Conservation (phyloP, 306 rosid species). For the Lupinus albus region DNA sequence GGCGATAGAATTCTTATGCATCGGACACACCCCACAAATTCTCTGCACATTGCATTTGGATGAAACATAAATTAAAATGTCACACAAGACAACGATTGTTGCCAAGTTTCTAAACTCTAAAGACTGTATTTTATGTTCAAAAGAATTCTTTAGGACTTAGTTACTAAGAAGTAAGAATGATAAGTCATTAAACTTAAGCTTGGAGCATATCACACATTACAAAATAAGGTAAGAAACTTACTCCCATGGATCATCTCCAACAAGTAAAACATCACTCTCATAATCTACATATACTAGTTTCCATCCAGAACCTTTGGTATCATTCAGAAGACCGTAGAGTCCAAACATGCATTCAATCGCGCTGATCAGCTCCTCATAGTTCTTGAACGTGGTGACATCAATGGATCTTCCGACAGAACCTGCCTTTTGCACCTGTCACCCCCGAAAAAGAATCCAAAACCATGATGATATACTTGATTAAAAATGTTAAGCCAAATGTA, state of each 20-base stretch:
- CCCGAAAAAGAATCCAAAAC: conserved; percentile 2
- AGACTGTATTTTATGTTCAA: not conserved
- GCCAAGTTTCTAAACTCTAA: not conserved
- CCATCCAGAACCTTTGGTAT: conserved; percentile 88
- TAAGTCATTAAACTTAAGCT: not conserved
- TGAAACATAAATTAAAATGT: conserved; percentile 7
- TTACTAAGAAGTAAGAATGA: conserved; percentile 1
- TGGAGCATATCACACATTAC: not conserved
- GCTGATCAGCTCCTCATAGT: conserved; percentile 72
- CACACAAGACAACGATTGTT: not conserved
- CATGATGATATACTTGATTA: not conserved
- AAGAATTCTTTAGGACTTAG: not conserved
- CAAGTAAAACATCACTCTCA: conserved; percentile 85
- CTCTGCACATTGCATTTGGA: conserved; percentile 57
- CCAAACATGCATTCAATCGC: conserved; percentile 97
- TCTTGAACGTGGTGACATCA: conserved; percentile 79
- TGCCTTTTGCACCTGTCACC: conserved; percentile 80
- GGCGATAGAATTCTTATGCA: conserved; percentile 89
- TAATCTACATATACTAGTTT: conserved; percentile 90
- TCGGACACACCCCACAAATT: conserved; percentile 85
- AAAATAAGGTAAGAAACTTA: conserved; percentile 50
- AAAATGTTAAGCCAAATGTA: conserved; percentile 4
- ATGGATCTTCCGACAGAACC: conserved; percentile 97
- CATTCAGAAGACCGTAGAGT: conserved; percentile 80
- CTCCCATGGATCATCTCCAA: conserved; percentile 99